These are phyloP conservation scores for Knoxia roxburghii DNA, from an alignment of 257 asterid species.

Conservation along the genomic window DNA sequence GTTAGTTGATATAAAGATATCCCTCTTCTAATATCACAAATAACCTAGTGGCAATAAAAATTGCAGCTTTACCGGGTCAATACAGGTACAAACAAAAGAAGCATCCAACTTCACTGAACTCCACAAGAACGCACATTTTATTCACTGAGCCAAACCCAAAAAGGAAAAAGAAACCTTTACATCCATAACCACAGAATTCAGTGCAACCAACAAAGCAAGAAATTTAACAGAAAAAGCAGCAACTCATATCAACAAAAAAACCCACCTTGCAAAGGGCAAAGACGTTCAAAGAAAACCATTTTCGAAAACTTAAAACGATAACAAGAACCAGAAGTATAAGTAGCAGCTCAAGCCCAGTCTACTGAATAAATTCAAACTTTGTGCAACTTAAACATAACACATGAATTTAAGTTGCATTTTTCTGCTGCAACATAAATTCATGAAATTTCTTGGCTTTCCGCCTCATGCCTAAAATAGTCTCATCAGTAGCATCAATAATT, in stretches of 20 bases:
- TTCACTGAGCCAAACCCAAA: neutral
- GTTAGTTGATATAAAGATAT: neutral
- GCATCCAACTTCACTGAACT: neutral
- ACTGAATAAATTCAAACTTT: constrained; percentile 4
- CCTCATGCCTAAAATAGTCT: constrained; percentile 54
- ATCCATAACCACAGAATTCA: constrained; percentile 6
- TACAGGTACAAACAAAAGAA: neutral
- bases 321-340: constrained; percentile 20
- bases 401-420: constrained; percentile 23
- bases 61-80: neutral
- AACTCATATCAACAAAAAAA: constrained; percentile 7
- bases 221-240: neutral
- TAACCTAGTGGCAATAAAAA: neutral
- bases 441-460: constrained; percentile 46
- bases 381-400: neutral
- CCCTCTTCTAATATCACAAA: neutral
- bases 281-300: constrained; percentile 12
- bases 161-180: neutral
- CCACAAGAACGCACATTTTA: constrained; percentile 1
- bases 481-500: constrained; percentile 53
- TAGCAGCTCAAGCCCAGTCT: constrained; percentile 10
- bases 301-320: neutral
- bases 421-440: constrained; percentile 50
- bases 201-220: constrained; percentile 2
- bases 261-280: constrained; percentile 35